Percentiles rank a stretch among this genome's conserved stretches.
phyloP scores from a whole-genome alignment of 345 rosid genomes.

The Luvunga scandens region DNA sequence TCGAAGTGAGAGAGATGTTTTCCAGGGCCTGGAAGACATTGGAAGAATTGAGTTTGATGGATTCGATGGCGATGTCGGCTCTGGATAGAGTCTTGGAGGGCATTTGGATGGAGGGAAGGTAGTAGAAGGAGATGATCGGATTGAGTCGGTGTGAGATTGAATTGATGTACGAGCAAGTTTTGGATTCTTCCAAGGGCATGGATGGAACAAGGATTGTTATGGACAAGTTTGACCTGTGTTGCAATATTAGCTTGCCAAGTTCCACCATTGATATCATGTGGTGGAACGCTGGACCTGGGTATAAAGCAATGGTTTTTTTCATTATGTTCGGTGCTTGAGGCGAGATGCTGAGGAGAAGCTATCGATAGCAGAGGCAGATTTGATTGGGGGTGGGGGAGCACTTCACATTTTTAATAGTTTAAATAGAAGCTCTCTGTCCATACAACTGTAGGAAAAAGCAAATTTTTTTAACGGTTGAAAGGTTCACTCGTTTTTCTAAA shows the following conservation, averaged over 20 bases:
- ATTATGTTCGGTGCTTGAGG: background rate
- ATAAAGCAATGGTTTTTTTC: conserved; percentile 15
- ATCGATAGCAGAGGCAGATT: background rate
- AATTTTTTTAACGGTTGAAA: too few relatives aligned
- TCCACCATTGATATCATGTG: conserved; percentile 24
- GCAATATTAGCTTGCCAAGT: conserved; percentile 23
- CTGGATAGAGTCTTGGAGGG: background rate
- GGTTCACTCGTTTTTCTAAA: too few relatives aligned
- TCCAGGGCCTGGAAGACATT: conserved; percentile 15
- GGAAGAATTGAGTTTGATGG: conserved; percentile 11
- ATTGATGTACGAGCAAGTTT: conserved; percentile 10
- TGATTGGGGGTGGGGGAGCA: background rate
- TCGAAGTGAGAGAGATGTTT: conserved; percentile 9
- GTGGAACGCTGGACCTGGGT: conserved; percentile 15
- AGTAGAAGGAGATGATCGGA: conserved; percentile 13
- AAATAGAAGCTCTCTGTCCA: too few relatives aligned
- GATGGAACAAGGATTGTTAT: conserved; percentile 14
- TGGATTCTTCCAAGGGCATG: background rate
- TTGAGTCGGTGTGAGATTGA: background rate
- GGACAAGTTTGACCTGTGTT: conserved; percentile 4
- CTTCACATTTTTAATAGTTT: background rate
- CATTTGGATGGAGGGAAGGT: conserved; percentile 11
- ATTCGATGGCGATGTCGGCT: conserved; percentile 8
- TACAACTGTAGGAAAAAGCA: too few relatives aligned
- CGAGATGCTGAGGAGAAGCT: background rate